Evolutionary conservation across 2,329 filamentous ascomycete genomes (phyloP).

Genomic region (Ophiosphaerella herpotricha): DNA sequence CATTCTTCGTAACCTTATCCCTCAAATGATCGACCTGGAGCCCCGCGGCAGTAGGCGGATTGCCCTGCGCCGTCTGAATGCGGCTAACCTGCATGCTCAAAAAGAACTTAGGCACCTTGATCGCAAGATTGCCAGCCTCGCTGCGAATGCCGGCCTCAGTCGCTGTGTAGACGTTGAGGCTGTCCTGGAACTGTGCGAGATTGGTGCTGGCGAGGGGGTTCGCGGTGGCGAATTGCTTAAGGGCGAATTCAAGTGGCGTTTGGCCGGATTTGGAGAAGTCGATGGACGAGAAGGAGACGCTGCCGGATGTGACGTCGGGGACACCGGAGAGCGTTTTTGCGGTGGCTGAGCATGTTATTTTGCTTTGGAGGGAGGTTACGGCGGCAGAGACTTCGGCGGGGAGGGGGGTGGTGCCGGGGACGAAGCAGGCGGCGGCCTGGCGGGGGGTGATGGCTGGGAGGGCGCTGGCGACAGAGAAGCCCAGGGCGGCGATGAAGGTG

Average conservation of each 20-base stretch:
- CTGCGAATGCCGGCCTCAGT: constrained; percentile 64
- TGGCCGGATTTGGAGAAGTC: constrained; percentile 59
- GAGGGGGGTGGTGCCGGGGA: constrained; percentile 57
- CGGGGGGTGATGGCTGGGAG: constrained; percentile 17
- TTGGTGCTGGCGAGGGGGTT: constrained; percentile 56
- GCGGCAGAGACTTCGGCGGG: constrained; percentile 56
- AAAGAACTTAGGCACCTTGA: constrained; percentile 69
- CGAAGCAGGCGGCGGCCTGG: constrained; percentile 55
- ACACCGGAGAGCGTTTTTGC: constrained; percentile 58
- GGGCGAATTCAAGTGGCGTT: constrained; percentile 59
- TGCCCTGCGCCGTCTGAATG: constrained; percentile 64
- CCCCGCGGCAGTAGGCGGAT: constrained; percentile 56
- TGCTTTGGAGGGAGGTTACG: constrained; percentile 49
- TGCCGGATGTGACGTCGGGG: constrained; percentile 61
- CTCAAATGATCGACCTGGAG: constrained; percentile 61
- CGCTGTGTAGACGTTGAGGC: constrained; percentile 62
- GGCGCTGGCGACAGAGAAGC: constrained; percentile 17
- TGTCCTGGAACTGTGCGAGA: constrained; percentile 58
- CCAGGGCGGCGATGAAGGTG: constrained; percentile 12
- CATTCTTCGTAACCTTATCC: constrained; percentile 63
- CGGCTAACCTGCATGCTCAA: constrained; percentile 62
- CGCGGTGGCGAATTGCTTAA: constrained; percentile 59
- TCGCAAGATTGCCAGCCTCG: constrained; percentile 57
- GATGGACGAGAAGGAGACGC: constrained; percentile 58
- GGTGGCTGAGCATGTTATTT: constrained; percentile 56